phyloP scores from a whole-genome alignment of 768 basidiomycete genomes.

The Collybiopsis confluens region DNA sequence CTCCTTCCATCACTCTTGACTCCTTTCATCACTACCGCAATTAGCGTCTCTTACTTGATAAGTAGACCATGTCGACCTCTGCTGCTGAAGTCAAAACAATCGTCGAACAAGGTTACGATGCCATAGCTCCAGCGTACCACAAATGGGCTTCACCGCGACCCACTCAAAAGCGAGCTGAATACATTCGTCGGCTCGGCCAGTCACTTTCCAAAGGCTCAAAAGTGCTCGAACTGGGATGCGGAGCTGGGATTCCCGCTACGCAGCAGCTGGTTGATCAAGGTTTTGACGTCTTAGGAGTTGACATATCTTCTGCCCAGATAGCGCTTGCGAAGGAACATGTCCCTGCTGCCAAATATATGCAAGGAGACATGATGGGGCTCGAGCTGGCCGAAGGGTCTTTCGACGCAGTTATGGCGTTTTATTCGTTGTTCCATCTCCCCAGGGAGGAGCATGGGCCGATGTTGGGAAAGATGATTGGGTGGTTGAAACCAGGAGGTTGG shows the following conservation, averaged over 20 bases:
- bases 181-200: constrained; percentile 17
- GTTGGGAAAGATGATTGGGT: constrained; percentile 20
- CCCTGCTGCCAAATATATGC: constrained; percentile 20
- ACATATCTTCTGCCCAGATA: constrained; percentile 25
- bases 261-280: constrained; percentile 18
- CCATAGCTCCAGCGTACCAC: constrained; percentile 11
- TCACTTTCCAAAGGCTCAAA: constrained; percentile 15
- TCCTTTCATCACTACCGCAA: too few relatives aligned
- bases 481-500: constrained; percentile 24
- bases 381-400: constrained; percentile 13
- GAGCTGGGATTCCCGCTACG: constrained; percentile 22
- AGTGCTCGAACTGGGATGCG: constrained; percentile 26
- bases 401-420: constrained; percentile 24
- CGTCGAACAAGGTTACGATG: constrained; percentile 14
- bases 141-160: constrained; percentile 18
- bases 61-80: background rate
- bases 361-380: constrained; percentile 23
- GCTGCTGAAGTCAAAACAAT: constrained; percentile 1
- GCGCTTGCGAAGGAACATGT: constrained; percentile 20
- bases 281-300: constrained; percentile 21
- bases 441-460: constrained; percentile 23
- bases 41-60: too few relatives aligned
- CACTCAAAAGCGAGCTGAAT: constrained; percentile 14
- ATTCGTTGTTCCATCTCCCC: constrained; percentile 25
- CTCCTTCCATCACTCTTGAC: too few relatives aligned